Base-by-base conservation (phyloP, 148 eudicot genomes). In the Vaccinium darrowii region DNA sequence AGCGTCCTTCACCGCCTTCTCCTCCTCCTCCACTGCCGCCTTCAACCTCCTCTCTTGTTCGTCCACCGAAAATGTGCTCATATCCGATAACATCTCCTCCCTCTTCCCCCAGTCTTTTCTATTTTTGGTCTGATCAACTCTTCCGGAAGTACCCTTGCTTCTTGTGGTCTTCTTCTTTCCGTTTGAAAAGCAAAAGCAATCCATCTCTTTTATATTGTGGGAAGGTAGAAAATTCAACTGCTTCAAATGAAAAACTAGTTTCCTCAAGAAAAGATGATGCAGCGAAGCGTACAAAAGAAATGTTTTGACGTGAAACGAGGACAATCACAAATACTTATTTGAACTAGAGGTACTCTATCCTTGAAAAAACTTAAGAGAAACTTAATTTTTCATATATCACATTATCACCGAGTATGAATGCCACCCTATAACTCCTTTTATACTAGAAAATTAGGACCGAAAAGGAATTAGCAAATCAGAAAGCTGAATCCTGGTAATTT, bases 11-110 rank as follows among this genome's bases (percentile, higher is more conserved):
- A 76, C 49, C 11, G 58, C 80, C 53, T 51, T 83, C 54, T 75
- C 72, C 6, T 75, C 80, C 23, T 74, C 80, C 43, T 36, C 36
- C 85, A 12, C 76, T 3, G 78, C 84, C 63, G 18, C 54, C 84
- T 82, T 71, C 43, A 82, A 16, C 19, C 65, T 71, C 12, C 78
- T 57, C 27, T 82, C 84, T 72, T 82, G 84, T 82, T 52, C 78
- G 21, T 82, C 74, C 51, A 52, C 84, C 1, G 52, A 82, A 53
- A 72, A 82, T 27, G 84, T 82, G 67, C 84, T 82, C 65, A 53
- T 51, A 52, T 82, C 84, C 0, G 84, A 82, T 19, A 82, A 19
- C 58, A 82, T 82, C 30, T 82, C 63, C 21, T 82, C 84, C 13
- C 25, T 72, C 51, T 71, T 71, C 30, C 30, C 65, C 84, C 84